Conservation (phyloP, 2,329 filamentous ascomycete species). For the Diaporthe sp. region DNA sequence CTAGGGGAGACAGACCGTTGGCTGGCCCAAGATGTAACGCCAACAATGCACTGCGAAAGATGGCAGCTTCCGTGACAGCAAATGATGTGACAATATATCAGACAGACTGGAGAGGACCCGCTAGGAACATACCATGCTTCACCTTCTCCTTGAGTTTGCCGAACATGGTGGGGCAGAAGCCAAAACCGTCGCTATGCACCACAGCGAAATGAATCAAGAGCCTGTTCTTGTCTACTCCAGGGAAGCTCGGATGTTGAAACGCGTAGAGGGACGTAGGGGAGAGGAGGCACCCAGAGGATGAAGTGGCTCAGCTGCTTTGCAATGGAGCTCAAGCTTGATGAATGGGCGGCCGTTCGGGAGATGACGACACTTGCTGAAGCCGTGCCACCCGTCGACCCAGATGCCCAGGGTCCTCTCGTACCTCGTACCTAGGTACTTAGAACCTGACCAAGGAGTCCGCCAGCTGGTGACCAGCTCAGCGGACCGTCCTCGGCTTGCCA, state of each 20-base stretch:
- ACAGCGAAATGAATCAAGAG: not conserved
- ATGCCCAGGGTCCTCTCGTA: not conserved
- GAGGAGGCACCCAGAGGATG: not conserved
- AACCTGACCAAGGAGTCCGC: too few relatives aligned
- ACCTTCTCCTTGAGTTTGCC: slow-evolving; percentile 26
- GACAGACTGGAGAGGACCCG: slow-evolving; percentile 16
- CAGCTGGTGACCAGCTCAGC: not conserved
- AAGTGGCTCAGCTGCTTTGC: slow-evolving; percentile 31
- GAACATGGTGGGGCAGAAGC: slow-evolving; percentile 6
- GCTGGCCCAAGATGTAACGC: not conserved
- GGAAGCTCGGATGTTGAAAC: slow-evolving; percentile 18
- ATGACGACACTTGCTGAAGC: slow-evolving; percentile 26
- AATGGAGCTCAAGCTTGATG: not conserved
- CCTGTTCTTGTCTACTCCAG: not conserved
- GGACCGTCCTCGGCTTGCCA: not conserved
- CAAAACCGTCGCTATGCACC: not conserved
- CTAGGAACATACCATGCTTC: slow-evolving; percentile 28
- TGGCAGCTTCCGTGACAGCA: slow-evolving; percentile 8
- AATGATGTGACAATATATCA: slow-evolving; percentile 33
- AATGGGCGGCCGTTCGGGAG: slow-evolving; percentile 23
- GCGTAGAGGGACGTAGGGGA: not conserved
- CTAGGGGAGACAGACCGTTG: slow-evolving; percentile 11
- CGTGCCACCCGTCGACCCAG: slow-evolving; percentile 19
- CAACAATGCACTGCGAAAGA: not conserved
- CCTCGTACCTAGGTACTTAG: not conserved